These are phyloP conservation scores for Primulina huaijiensis DNA, from an alignment of 257 asterid species.

Conservation along the genomic window DNA sequence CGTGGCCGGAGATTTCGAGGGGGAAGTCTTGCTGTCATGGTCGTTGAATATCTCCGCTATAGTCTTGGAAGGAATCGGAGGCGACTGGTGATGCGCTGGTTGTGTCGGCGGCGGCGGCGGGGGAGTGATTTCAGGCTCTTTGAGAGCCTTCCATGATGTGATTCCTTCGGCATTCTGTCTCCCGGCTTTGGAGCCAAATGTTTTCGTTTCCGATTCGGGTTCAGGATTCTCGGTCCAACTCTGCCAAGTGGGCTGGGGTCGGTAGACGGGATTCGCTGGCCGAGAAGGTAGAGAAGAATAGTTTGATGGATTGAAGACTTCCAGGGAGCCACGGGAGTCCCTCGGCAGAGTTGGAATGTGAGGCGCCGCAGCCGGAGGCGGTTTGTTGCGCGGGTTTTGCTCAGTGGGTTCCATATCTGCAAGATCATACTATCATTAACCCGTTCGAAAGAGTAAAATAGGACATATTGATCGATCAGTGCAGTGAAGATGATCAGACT, in stretches of 20 bases:
- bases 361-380: constrained; percentile 19
- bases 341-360: constrained; percentile 55
- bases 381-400: constrained; percentile 34
- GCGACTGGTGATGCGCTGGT: not conserved
- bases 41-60: not conserved
- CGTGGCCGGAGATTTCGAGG: not conserved
- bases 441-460: too few species aligned
- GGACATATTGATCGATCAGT: too few species aligned
- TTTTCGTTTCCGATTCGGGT: constrained; percentile 6
- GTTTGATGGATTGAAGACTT: constrained; percentile 75
- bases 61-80: not conserved
- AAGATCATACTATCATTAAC: constrained; percentile 19
- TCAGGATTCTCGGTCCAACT: constrained; percentile 17
- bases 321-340: constrained; percentile 79
- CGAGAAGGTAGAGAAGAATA: constrained; percentile 23
- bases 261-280: constrained; percentile 24
- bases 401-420: constrained; percentile 43
- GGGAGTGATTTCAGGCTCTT: constrained; percentile 25
- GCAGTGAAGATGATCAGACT: not conserved
- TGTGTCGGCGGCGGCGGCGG: not conserved
- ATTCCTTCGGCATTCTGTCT: constrained; percentile 27
- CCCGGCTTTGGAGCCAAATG: constrained; percentile 8
- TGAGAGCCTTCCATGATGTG: constrained; percentile 54
- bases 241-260: constrained; percentile 42
- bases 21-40: not conserved